These are phyloP conservation scores for Scenedesmus sp. DNA, from an alignment of 163 green algal genomes.

Conservation along the genomic window DNA sequence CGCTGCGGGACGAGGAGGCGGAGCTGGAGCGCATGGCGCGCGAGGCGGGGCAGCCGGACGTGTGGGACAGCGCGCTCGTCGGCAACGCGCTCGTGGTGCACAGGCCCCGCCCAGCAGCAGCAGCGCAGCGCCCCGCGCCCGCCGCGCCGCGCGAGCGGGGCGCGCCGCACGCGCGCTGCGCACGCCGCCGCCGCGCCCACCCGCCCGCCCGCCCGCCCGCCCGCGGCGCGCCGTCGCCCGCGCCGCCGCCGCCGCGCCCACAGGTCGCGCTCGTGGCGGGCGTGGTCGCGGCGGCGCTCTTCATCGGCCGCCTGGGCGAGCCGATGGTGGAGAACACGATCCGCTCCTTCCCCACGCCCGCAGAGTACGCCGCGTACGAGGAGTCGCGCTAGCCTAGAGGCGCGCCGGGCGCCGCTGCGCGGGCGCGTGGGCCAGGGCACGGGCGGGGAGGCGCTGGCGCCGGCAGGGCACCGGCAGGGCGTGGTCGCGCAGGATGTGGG, in stretches of 20 bases:
- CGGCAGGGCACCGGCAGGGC: too few relatives aligned
- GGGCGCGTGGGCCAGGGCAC: too few relatives aligned
- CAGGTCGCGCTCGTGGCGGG: conserved; percentile 43
- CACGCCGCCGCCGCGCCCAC: not conserved
- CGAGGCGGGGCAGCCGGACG: conserved; percentile 20
- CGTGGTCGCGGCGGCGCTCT: conserved; percentile 27
- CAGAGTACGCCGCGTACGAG: conserved; percentile 30
- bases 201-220: too few relatives aligned
- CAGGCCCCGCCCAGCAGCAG: not conserved
- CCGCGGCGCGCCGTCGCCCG: too few relatives aligned
- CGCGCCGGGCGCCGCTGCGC: too few relatives aligned
- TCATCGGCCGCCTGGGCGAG: conserved; percentile 21
- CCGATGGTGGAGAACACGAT: conserved; percentile 38
- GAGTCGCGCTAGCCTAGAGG: not conserved
- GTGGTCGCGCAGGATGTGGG: too few relatives aligned
- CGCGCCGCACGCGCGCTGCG: not conserved
- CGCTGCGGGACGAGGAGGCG: conserved; percentile 36
- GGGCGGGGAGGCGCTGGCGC: too few relatives aligned
- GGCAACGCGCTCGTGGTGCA: conserved; percentile 26
- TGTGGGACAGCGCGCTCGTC: conserved; percentile 43
- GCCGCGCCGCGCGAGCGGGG: not conserved
- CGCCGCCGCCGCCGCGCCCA: not conserved
- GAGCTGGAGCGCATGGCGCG: conserved; percentile 34
- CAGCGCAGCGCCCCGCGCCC: not conserved
- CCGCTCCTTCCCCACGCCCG: conserved; percentile 34